Evolutionary conservation across 495 filamentous ascomycete genomes (phyloP).

Genomic region (Neurospora sp.): DNA sequence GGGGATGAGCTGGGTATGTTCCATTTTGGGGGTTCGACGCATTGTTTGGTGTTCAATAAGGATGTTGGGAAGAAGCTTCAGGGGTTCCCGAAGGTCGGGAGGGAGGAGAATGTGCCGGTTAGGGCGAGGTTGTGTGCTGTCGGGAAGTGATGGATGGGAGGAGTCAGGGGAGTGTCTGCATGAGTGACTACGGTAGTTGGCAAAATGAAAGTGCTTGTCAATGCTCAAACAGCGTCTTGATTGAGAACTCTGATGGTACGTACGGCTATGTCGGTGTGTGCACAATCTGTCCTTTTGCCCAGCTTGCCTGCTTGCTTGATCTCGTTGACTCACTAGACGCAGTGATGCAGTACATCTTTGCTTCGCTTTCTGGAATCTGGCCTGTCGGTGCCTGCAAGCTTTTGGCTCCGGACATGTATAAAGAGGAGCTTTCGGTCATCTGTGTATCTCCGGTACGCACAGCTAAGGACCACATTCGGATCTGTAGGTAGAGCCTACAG

Average conservation of each 20-base stretch:
- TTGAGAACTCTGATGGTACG: background rate
- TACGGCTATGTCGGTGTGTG: background rate
- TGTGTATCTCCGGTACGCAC: background rate
- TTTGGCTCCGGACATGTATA: background rate
- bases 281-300: background rate
- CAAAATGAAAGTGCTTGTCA: background rate
- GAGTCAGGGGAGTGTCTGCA: background rate
- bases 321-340: background rate
- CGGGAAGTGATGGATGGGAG: background rate
- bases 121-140: slow-evolving; percentile 23
- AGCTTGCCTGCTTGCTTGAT: background rate
- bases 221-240: background rate
- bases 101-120: slow-evolving; percentile 48
- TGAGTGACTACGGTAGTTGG: background rate
- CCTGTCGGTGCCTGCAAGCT: background rate
- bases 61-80: slow-evolving; percentile 24
- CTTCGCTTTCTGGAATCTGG: background rate
- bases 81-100: slow-evolving; percentile 39
- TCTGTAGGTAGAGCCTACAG: background rate
- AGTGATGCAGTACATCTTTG: background rate
- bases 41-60: slow-evolving; percentile 50
- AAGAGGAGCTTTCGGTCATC: background rate
- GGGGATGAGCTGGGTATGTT: slow-evolving; percentile 65
- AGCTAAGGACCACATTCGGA: background rate
- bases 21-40: slow-evolving; percentile 59